Conservation (phyloP, 192 early-diverging fungal genomes). For the Linnemannia schmuckeri region DNA sequence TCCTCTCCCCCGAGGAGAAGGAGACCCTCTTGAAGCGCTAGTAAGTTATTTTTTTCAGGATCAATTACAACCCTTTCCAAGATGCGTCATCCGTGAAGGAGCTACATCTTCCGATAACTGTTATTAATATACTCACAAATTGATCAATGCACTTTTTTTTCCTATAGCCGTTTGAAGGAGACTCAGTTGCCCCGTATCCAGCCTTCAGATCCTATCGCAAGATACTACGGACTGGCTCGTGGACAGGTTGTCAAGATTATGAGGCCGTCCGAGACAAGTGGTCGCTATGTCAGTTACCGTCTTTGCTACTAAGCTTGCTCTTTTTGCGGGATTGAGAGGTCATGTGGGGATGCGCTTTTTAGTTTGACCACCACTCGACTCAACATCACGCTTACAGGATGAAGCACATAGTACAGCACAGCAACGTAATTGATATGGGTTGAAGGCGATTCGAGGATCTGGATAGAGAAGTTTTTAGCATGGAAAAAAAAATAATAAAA, state of each 20-base stretch:
- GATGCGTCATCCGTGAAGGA: not conserved
- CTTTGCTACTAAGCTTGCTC: constrained; percentile 81
- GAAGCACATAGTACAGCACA: not conserved
- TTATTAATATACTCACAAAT: not conserved
- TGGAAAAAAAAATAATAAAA: constrained; percentile 9
- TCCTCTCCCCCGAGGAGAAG: constrained; percentile 91
- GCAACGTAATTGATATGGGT: not conserved
- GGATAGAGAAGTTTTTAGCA: not conserved
- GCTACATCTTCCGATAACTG: not conserved
- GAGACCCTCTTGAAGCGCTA: constrained; percentile 90
- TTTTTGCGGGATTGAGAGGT: not conserved
- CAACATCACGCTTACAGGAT: not conserved
- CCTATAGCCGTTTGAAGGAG: constrained; percentile 87
- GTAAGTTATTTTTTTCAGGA: constrained; percentile 63
- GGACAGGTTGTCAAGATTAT: constrained; percentile 96
- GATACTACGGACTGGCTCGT: constrained; percentile 94
- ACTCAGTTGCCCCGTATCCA: constrained; percentile 95
- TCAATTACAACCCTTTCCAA: not conserved
- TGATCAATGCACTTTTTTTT: constrained; percentile 11
- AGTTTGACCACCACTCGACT: not conserved
- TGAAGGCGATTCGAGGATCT: not conserved
- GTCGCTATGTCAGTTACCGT: constrained; percentile 97
- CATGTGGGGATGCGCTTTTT: not conserved
- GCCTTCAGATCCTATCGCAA: constrained; percentile 90
- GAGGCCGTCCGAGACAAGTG: constrained; percentile 94